phyloP scores from a whole-genome alignment of 371 early-diverging fungal species.

The Sporodiniella umbellata region DNA sequence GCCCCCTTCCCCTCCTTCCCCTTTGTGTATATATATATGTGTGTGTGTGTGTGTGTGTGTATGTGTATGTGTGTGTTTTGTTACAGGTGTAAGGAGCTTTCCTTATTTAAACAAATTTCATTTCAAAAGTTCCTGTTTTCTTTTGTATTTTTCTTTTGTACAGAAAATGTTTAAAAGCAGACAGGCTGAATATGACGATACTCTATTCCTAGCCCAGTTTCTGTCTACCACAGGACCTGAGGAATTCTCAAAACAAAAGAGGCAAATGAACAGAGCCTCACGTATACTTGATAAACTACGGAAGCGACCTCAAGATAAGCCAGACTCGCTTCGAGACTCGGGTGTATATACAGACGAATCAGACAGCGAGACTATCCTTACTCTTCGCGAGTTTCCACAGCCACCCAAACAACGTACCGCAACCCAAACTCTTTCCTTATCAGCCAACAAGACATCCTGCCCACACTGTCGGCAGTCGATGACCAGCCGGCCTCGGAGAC shows the following conservation, averaged over 20 bases:
- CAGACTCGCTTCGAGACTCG: conserved; percentile 24
- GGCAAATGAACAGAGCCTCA: conserved; percentile 29
- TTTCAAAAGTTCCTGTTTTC: too few relatives aligned
- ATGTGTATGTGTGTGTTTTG: too few relatives aligned
- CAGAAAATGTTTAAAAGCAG: not conserved
- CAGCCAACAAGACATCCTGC: conserved; percentile 13
- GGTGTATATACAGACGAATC: conserved; percentile 40
- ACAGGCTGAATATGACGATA: conserved; percentile 16
- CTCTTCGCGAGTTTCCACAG: conserved; percentile 18
- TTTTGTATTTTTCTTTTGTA: too few relatives aligned
- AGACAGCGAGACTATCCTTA: conserved; percentile 19
- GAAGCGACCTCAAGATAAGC: conserved; percentile 16
- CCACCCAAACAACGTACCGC: not conserved
- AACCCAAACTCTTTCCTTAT: too few relatives aligned
- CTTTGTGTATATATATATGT: too few relatives aligned
- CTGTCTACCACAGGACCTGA: conserved; percentile 37
- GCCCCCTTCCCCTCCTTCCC: too few relatives aligned
- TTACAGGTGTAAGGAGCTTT: too few relatives aligned
- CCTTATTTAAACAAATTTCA: too few relatives aligned
- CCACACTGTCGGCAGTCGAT: conserved; percentile 33
- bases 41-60: too few relatives aligned
- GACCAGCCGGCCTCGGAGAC: not conserved
- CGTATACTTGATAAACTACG: conserved; percentile 25
- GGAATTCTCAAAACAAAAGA: conserved; percentile 17
- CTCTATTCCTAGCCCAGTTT: conserved; percentile 34